Evolutionary conservation across 495 filamentous ascomycete species (phyloP).

Genomic region (Saxophila tyrrhenica): DNA sequence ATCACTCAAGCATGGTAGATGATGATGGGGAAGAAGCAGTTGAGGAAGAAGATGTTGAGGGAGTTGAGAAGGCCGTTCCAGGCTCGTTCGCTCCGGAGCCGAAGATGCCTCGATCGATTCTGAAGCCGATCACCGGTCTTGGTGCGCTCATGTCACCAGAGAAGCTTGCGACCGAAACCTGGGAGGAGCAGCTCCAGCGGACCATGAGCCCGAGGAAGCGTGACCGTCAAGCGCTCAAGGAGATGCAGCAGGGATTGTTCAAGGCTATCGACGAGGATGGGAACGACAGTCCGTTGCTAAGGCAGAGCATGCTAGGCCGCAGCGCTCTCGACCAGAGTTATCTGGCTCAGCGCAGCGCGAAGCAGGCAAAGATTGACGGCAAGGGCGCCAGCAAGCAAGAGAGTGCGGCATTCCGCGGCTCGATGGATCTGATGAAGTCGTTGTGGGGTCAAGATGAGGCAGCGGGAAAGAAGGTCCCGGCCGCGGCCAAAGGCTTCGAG

Average conservation of each 20-base stretch:
- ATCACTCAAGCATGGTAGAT: conserved; percentile 70
- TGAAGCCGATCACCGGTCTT: conserved; percentile 29
- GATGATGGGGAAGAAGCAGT: conserved; percentile 54
- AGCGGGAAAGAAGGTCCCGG: conserved; percentile 32
- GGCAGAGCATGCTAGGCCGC: conserved; percentile 10
- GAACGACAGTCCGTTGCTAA: conserved; percentile 10
- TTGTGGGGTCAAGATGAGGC: conserved; percentile 56
- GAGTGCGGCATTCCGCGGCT: conserved; percentile 53
- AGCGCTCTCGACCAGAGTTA: conserved; percentile 13
- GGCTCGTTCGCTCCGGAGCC: conserved; percentile 59
- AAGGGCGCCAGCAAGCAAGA: conserved; percentile 5
- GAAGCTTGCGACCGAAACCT: conserved; percentile 45
- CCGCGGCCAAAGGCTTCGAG: conserved; percentile 54
- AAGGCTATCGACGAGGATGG: conserved; percentile 28
- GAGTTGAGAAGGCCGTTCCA: conserved; percentile 67
- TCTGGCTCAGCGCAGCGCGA: conserved; percentile 27
- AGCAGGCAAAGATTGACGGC: conserved; percentile 23
- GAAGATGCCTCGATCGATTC: conserved; percentile 42
- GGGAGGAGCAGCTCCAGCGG: conserved; percentile 81
- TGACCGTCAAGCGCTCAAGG: conserved; percentile 56
- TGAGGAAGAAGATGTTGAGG: conserved; percentile 39
- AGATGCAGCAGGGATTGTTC: conserved; percentile 47
- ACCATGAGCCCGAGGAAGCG: conserved; percentile 86
- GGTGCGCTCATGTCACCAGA: conserved; percentile 22
- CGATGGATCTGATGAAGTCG: conserved; percentile 87